Evolutionary conservation across 2,329 filamentous ascomycete species (phyloP), one percentile per base, ranked within the genome.

Genomic region (Colletotrichum sojae): DNA sequence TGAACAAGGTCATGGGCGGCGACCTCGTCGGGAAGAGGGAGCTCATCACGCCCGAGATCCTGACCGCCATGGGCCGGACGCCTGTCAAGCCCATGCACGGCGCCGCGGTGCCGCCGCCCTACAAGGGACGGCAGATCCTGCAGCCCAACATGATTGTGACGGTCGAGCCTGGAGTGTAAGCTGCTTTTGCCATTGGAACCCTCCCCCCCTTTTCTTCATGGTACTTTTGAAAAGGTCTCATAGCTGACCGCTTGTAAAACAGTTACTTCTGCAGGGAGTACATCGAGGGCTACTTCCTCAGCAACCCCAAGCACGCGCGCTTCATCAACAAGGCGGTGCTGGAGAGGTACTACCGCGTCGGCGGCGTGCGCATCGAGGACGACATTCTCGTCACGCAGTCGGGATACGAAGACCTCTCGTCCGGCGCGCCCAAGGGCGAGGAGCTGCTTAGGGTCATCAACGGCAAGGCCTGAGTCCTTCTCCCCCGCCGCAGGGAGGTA

Each of bases 361-460:
- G 95, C 16, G 96, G 96, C 40, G 94, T 97, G 27, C 88, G 96
- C 54, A 97, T 98, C 70, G 96, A 99, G 82, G 94, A 98, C 76
- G 93, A 95, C 78, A 87, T 98, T 46, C 84, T 96, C 22, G 90
- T 98, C 55, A 96, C 92, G 1, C 85, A 91, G 70, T 83, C 88
- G 25, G 94, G 95, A 0, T 90, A 90, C 75, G 94, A 98, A 80
- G 97, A 97, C 76, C 77, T 98, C 77, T 97, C 94, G 1, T 86
- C 87, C 1, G 73, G 71, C 18, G 92, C 92, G 36, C 92, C 93
- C 0, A 97, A 97, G 83, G 89, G 89, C 2, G 85, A 91, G 60
- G 90, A 94, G 76, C 81, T 94, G 74, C 82, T 94, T 76, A 84
- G 85, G 71, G 83, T 92, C 56, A 87, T 91, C 59, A 88, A 86